A percentile compares a stretch with the other conserved stretches of the same genome.
phyloP scores from a whole-genome alignment of 176 grass and related monocot species.

The Musa itinerans region DNA sequence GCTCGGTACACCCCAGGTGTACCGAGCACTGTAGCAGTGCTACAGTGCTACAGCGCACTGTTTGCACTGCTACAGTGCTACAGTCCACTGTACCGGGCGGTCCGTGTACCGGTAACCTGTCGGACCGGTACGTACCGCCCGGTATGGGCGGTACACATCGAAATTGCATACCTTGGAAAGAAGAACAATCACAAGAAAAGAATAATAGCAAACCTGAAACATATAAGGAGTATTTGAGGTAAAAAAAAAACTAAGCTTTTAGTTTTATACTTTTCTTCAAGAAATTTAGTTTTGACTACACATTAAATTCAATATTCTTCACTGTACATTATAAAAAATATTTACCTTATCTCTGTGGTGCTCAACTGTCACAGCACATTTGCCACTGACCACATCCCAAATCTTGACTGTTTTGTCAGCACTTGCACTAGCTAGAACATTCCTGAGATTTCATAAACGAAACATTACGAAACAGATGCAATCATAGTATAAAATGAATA shows the following conservation, averaged over 20 bases:
- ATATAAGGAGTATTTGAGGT: no score
- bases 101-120: no score
- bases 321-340: constrained; percentile 14
- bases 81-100: no score
- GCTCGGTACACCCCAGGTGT: no score
- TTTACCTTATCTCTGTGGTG: constrained; percentile 89
- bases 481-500: no score
- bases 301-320: background rate
- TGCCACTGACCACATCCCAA: constrained; percentile 70
- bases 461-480: background rate
- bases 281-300: background rate
- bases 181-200: background rate
- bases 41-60: no score
- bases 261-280: background rate
- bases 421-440: constrained; percentile 94
- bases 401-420: constrained; percentile 74
- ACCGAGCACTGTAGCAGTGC: no score
- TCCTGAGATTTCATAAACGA: constrained; percentile 33
- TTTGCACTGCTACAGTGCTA: no score
- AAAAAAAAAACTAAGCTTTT: no score
- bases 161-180: no score
- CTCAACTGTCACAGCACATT: constrained; percentile 68
- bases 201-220: background rate
- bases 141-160: no score
- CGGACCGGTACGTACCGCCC: no score